Percentiles rank a stretch among this genome's conserved stretches.
Evolutionary conservation across 73 alveolate species (phyloP).

Genomic region (Uronychia setigera): DNA sequence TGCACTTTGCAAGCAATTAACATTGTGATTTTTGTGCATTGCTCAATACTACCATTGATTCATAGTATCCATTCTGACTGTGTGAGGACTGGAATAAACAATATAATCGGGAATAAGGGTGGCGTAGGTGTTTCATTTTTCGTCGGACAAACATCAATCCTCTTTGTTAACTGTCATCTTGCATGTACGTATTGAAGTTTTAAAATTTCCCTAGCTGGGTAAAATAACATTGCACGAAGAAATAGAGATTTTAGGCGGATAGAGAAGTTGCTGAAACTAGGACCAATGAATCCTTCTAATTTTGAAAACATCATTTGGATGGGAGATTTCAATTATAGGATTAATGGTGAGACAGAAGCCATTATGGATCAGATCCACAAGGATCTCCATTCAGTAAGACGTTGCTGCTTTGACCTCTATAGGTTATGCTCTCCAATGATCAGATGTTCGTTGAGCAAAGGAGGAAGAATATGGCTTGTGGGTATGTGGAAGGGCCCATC

Average conservation of each 20-base stretch:
- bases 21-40: slow-evolving; percentile 72
- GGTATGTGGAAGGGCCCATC: slow-evolving; percentile 90
- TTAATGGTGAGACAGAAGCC: slow-evolving; percentile 59
- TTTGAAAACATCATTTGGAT: slow-evolving; percentile 88
- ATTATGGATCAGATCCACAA: slow-evolving; percentile 44
- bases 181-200: slow-evolving; percentile 31
- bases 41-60: slow-evolving; percentile 62
- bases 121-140: slow-evolving; percentile 88
- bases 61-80: slow-evolving; percentile 68
- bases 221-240: slow-evolving; percentile 69
- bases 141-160: slow-evolving; percentile 67
- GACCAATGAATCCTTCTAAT: slow-evolving; percentile 25
- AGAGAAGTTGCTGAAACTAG: slow-evolving; percentile 46
- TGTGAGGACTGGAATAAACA: slow-evolving; percentile 86
- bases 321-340: slow-evolving; percentile 95
- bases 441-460: slow-evolving; percentile 34
- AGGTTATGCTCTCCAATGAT: slow-evolving; percentile 44
- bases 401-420: not conserved
- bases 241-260: slow-evolving; percentile 73
- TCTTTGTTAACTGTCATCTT: slow-evolving; percentile 89
- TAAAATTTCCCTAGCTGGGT: slow-evolving; percentile 77
- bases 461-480: slow-evolving; percentile 43
- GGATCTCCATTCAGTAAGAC: slow-evolving; percentile 21
- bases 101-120: slow-evolving; percentile 93
- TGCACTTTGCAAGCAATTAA: slow-evolving; percentile 88